phyloP scores from a whole-genome alignment of 2,329 filamentous ascomycete genomes.

The Fusarium veterinarium region DNA sequence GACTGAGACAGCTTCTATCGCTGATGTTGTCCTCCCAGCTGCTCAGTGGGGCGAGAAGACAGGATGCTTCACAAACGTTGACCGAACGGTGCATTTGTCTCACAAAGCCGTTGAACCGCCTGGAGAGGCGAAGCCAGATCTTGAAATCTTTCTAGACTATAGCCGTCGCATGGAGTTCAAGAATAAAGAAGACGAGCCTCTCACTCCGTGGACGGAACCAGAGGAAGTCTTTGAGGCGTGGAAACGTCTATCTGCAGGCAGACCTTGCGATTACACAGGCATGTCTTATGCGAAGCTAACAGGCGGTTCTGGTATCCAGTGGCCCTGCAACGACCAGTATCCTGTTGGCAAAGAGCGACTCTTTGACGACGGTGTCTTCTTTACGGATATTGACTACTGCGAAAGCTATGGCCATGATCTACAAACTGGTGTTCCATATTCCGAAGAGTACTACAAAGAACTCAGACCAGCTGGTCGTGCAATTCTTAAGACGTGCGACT shows the following conservation, averaged over 20 bases:
- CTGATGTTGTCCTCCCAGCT: neutral
- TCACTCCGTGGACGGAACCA: neutral
- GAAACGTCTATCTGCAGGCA: neutral
- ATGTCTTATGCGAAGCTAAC: neutral
- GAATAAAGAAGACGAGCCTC: neutral
- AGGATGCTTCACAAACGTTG: neutral
- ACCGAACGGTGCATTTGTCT: neutral
- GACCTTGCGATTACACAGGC: neutral
- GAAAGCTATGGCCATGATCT: neutral
- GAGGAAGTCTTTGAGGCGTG: neutral
- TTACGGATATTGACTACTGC: neutral
- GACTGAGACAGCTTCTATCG: neutral
- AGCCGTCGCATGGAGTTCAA: neutral
- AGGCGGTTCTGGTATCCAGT: neutral
- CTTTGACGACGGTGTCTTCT: neutral
- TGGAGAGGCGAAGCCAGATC: neutral
- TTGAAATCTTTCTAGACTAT: neutral
- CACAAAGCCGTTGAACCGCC: neutral
- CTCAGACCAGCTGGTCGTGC: neutral
- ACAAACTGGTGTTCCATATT: neutral
- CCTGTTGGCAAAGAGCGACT: neutral
- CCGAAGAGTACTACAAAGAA: neutral
- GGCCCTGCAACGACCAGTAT: neutral
- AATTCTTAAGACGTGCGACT: neutral
- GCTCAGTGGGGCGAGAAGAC: neutral